Conservation (phyloP, 495 filamentous ascomycete species). For the Symbiotaphrina buchneri region DNA sequence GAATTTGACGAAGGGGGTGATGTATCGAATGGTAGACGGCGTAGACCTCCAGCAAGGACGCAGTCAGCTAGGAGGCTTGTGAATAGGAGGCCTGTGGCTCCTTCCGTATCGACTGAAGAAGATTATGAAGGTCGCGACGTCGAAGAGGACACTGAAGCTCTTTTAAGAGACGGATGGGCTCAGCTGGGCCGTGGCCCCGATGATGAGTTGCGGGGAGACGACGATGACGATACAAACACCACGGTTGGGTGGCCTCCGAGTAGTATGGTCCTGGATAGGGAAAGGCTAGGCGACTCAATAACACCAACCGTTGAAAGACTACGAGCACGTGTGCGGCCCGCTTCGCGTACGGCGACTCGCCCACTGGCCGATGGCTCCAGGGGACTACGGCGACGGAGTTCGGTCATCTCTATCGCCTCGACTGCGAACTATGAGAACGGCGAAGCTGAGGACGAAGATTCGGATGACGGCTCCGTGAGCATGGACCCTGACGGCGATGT, state of each 20-base stretch:
- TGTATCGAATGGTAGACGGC: slow-evolving; percentile 3
- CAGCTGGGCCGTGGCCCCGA: slow-evolving; percentile 3
- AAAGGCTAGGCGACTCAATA: slow-evolving; percentile 1
- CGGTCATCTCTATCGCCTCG: slow-evolving; percentile 2
- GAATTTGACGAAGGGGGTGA: slow-evolving; percentile 6
- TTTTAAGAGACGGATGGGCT: slow-evolving; percentile 1
- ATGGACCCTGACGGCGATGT: slow-evolving; percentile 5
- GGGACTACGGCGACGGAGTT: slow-evolving; percentile 1
- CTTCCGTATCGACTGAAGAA: slow-evolving; percentile 2
- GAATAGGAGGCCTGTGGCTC: slow-evolving; percentile 3
- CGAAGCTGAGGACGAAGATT: slow-evolving; percentile 4
- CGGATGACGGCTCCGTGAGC: slow-evolving; percentile 1
- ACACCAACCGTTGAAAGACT: slow-evolving; percentile 4
- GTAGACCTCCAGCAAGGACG: background rate
- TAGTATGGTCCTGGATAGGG: background rate
- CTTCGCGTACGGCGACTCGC: slow-evolving; percentile 2
- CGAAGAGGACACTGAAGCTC: slow-evolving; percentile 3
- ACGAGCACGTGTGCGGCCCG: slow-evolving; percentile 1
- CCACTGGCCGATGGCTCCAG: background rate
- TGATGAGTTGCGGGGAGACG: slow-evolving; percentile 4
- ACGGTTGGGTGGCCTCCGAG: background rate
- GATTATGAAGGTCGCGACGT: slow-evolving; percentile 1
- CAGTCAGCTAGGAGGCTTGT: background rate
- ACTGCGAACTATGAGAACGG: slow-evolving; percentile 3
- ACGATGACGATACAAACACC: slow-evolving; percentile 4